Percentiles rank a stretch among this genome's conserved stretches.
phyloP scores from a whole-genome alignment of 2,329 filamentous ascomycete species.

The Xylariales sp. region DNA sequence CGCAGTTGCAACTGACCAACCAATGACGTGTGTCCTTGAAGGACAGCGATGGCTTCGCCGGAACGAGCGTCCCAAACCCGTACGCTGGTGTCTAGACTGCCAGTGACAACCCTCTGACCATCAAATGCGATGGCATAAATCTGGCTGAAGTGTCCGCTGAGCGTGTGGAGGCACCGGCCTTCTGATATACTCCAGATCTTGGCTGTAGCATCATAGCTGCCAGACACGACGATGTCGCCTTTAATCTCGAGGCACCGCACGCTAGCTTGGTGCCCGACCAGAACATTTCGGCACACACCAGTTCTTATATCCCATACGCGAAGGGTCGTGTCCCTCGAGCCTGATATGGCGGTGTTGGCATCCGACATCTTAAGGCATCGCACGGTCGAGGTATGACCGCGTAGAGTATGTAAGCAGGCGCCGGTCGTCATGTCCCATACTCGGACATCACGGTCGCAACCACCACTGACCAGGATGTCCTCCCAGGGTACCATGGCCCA shows the following conservation, averaged over 20 bases:
- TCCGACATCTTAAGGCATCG: constrained; percentile 98
- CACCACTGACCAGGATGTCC: constrained; percentile 89
- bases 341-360: constrained; percentile 88
- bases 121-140: constrained; percentile 99
- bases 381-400: constrained; percentile 94
- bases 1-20: constrained; percentile 97
- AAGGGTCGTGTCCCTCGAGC: constrained; percentile 89
- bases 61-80: constrained; percentile 92
- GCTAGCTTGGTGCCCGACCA: constrained; percentile 92
- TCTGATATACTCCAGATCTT: constrained; percentile 98
- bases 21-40: constrained; percentile 94
- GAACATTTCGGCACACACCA: constrained; percentile 83
- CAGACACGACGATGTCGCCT: constrained; percentile 94
- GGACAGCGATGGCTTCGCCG: constrained; percentile 81
- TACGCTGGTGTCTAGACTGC: constrained; percentile 93
- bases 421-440: constrained; percentile 96
- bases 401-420: constrained; percentile 72
- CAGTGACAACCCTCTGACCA: constrained; percentile 86
- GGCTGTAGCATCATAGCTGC: constrained; percentile 95
- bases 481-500: constrained; percentile 99
- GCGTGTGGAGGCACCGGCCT: constrained; percentile 83
- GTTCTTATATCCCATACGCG: constrained; percentile 91
- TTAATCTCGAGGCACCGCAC: constrained; percentile 94
- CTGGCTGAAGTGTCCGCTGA: constrained; percentile 94
- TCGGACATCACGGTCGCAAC: constrained; percentile 92